Conservation (phyloP, 495 filamentous ascomycete genomes). For the Bryoglossum gracile region DNA sequence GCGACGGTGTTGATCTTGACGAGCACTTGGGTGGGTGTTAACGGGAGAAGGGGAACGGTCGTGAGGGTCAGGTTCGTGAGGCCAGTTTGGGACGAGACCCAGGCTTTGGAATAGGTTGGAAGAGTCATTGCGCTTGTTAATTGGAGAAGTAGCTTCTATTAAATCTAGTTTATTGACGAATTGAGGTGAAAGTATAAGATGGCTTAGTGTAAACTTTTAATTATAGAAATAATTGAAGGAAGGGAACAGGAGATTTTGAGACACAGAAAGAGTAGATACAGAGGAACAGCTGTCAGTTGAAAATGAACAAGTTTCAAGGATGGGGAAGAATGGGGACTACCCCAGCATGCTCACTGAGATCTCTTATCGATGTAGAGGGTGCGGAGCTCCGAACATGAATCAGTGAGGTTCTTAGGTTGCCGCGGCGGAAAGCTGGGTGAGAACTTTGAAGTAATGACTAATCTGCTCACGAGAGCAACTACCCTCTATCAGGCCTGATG, state of each 20-base stretch:
- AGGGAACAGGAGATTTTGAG: background rate
- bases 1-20: slow-evolving; percentile 48
- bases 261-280: background rate
- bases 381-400: background rate
- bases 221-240: background rate
- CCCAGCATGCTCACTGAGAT: background rate
- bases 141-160: too few relatives aligned
- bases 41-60: slow-evolving; percentile 35
- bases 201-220: background rate
- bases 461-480: too few relatives aligned
- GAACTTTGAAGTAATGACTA: too few relatives aligned
- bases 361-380: background rate
- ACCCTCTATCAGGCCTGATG: too few relatives aligned
- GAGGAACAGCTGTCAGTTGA: background rate
- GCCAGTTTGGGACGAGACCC: slow-evolving; percentile 42
- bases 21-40: slow-evolving; percentile 44
- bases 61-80: slow-evolving; percentile 39
- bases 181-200: background rate
- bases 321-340: background rate
- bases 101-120: slow-evolving; percentile 32
- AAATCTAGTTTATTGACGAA: too few relatives aligned
- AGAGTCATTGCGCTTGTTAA: slow-evolving; percentile 22
- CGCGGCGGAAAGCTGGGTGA: slow-evolving; percentile 1
- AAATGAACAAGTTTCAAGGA: background rate
- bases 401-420: too few relatives aligned